Base-by-base conservation (phyloP, 495 filamentous ascomycete genomes). In the Podospora didyma region DNA sequence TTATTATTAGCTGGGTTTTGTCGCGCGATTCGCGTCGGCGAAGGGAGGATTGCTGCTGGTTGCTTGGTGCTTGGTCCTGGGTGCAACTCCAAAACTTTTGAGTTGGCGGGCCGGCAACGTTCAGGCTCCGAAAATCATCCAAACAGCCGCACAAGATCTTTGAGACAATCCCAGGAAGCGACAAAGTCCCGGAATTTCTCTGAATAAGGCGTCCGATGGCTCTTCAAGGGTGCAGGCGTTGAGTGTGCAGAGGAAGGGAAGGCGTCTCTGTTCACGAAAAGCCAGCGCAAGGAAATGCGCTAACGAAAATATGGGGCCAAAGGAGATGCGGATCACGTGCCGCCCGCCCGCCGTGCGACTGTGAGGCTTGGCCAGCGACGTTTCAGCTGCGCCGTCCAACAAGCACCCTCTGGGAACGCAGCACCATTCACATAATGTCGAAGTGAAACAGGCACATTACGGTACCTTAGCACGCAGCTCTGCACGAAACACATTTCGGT, bases 1-100 rank as follows among this genome's bases (percentile, higher is more conserved):
- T 59, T 47, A 53, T 31, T 54, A 51, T 49, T 62, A 62, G 63
- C 46, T 59, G 62, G 64, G 67, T 53, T 53, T 62, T 69, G 70
- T 71, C 69, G 69, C 70, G 73, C 73, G 69, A 67, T 72, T 70
- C 71, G 72, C 68, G 65, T 67, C 59, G 57, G 62, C 62, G 65
- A 66, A 67, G 60, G 65, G 61, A 63, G 52, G 53, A 56, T 46
- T 51, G 26, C 26, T 31, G 26, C 26, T 31, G 26, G 26, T 31
- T 3, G 4, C 53, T 45, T 48, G 46, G 51, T 51, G 53, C 53
- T 39, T 49, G 52, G n/a, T 49, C 22, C 51, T 46, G 49, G 42
- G 57, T 62, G 55, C 62, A 61, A 59, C 54, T 42, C 62, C 66
- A 67, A 68, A 71, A 69, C 59, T 37, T 60, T 67, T 64, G 54